Evolutionary conservation across 805 yeast species (phyloP).

Genomic region (Starmerella cellae): DNA sequence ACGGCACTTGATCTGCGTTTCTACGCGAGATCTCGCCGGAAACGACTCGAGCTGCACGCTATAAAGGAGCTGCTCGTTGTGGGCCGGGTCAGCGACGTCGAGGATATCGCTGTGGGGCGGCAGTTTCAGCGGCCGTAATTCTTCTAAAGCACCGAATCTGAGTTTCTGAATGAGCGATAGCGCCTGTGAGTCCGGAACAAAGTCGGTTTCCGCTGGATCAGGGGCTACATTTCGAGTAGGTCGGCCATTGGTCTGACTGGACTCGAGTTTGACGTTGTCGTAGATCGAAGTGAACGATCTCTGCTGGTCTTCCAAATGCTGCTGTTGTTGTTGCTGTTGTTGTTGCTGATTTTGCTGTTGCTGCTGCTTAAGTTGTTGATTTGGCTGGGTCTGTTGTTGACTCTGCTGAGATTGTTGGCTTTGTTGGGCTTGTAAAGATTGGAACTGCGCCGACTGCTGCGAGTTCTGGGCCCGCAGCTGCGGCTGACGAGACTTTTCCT

Average conservation of each 20-base stretch:
- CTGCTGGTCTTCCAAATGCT: background rate
- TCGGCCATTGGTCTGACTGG: background rate
- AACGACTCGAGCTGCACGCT: constrained; percentile 37
- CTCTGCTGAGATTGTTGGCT: background rate
- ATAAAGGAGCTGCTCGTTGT: constrained; percentile 11
- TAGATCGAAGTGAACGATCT: background rate
- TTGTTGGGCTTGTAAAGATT: background rate
- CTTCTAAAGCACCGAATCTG: constrained; percentile 17
- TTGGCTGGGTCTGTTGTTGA: background rate
- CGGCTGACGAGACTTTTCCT: background rate
- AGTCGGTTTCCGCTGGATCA: too few relatives aligned
- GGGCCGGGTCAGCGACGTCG: constrained; percentile 7
- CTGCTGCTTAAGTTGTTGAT: background rate
- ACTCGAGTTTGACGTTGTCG: background rate
- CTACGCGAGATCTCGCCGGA: constrained; percentile 80
- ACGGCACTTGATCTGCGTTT: constrained; percentile 79
- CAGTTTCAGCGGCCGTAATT: constrained; percentile 4
- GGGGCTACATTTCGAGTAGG: background rate
- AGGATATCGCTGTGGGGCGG: constrained; percentile 10
- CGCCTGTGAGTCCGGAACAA: background rate
- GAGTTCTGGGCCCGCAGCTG: background rate
- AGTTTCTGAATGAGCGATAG: constrained; percentile 16
- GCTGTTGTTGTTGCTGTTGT: background rate
- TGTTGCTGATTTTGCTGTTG: background rate
- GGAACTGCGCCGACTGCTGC: background rate